Base-by-base conservation (phyloP, 306 rosid species). In the Citrullus mucosospermus region DNA sequence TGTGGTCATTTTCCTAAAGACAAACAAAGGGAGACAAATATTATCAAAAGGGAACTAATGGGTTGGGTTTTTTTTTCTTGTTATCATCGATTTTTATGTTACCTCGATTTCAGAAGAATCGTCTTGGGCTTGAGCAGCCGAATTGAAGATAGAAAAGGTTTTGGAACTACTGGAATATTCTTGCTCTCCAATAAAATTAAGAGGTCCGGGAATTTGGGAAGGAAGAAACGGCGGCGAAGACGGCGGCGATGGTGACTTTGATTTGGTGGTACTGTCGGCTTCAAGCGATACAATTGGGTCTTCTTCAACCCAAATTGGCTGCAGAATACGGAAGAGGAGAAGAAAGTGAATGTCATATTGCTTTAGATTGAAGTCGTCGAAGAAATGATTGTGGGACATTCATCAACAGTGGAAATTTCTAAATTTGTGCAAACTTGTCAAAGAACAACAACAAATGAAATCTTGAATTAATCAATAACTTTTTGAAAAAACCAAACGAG, bases 241-340 rank as follows among this genome's bases (percentile, higher is more conserved):
- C 14, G 83, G 56, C 56, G 55, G 76, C 56, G 53, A 13, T 5
- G 78, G 62, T 4, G 76, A 78, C 50, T 81, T 84, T 74, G 78
- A 34, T 8, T 58, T 72, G 72, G 75, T 80, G 84, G 72, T 54
- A 79, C 85, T 82, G 78, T 81, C 58, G 34, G 80, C 68, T 79
- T 90, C 91, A 81, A 76, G 25, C 22, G 93, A 88, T 0, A 48
- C 54, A 34, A 51, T 79, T 56, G 87, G 92, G 78, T 79, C 85
- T 80, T 80, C 85, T 86, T 91, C 88, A n/a, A 89, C 82, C 97
- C 98, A 94, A n/a, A 88, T 87, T 80, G 98, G 96, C 98, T 92
- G 91, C 89, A 70, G 59, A 39, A 79, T 46, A 28, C 39, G 38
- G 51, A 68, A 57, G 54, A 54, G 51, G 73, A 72, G 55, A 72